These are phyloP conservation scores for Phaseolus coccineus DNA, from an alignment of 331 rosid species.

Conservation along the genomic window DNA sequence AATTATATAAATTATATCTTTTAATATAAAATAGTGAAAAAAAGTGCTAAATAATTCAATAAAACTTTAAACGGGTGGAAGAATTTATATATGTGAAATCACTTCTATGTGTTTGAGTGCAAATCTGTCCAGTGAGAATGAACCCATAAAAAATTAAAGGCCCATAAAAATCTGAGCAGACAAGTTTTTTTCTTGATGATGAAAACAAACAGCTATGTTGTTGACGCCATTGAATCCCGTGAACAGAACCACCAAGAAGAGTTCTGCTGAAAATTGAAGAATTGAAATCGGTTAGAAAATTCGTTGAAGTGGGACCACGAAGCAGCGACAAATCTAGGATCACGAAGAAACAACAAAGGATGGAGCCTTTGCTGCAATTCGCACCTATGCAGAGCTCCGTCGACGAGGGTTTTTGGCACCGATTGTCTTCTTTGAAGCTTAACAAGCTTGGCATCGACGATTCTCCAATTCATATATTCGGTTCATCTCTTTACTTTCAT, in stretches of 20 bases:
- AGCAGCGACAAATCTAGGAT: constrained; percentile 9
- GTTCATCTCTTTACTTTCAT: constrained; percentile 45
- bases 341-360: background rate
- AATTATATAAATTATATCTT: too few relatives aligned
- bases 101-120: too few relatives aligned
- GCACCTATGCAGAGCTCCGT: constrained; percentile 87
- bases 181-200: constrained; percentile 7
- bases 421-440: constrained; percentile 88
- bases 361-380: constrained; percentile 71
- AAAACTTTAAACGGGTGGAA: too few relatives aligned
- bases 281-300: background rate
- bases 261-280: background rate
- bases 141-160: background rate
- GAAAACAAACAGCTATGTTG: background rate
- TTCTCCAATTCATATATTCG: constrained; percentile 80
- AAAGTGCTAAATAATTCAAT: too few relatives aligned
- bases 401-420: constrained; percentile 98
- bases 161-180: background rate
- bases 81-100: too few relatives aligned
- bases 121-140: too few relatives aligned
- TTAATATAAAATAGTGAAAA: too few relatives aligned
- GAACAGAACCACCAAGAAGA: background rate
- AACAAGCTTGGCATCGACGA: constrained; percentile 96
- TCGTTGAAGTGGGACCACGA: constrained; percentile 6
- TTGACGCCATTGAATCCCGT: background rate